Percentiles rank a stretch among this genome's conserved stretches.
These are phyloP conservation scores for Austroboletus festivus DNA, from an alignment of 768 basidiomycete genomes.

Conservation along the genomic window DNA sequence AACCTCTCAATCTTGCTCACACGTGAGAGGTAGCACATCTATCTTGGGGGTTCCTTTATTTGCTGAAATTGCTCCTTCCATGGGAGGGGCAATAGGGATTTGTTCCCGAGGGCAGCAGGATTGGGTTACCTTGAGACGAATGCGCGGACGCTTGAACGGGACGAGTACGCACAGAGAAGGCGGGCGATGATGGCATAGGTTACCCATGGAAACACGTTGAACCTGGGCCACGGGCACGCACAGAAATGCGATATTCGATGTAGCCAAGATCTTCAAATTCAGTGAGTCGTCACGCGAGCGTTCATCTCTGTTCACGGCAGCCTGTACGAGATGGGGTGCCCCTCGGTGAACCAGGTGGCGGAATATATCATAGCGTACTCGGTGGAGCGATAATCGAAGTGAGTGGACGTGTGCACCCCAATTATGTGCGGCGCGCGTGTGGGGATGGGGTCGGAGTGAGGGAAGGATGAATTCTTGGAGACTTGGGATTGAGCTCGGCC, in stretches of 20 bases:
- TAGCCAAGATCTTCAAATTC: slow-evolving; percentile 15
- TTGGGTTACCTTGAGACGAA: slow-evolving; percentile 24
- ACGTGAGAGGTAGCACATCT: slow-evolving; percentile 9
- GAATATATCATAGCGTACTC: slow-evolving; percentile 21
- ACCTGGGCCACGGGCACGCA: slow-evolving; percentile 31
- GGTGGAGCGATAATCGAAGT: slow-evolving; percentile 37
- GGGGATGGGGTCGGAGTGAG: slow-evolving; percentile 33
- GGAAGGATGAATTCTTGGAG: slow-evolving; percentile 42
- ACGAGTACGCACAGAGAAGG: slow-evolving; percentile 24
- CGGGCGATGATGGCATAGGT: slow-evolving; percentile 10
- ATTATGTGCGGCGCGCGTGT: slow-evolving; percentile 22
- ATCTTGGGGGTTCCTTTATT: slow-evolving; percentile 16
- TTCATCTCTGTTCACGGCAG: slow-evolving; percentile 1
- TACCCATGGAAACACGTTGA: slow-evolving; percentile 14
- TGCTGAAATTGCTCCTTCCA: slow-evolving; percentile 40
- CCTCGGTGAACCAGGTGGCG: slow-evolving; percentile 26
- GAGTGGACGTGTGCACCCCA: slow-evolving; percentile 31
- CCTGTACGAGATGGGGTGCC: slow-evolving; percentile 1
- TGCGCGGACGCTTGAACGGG: slow-evolving; percentile 6
- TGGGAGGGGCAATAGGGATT: slow-evolving; percentile 55
- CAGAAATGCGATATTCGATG: slow-evolving; percentile 29
- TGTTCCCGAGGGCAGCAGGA: slow-evolving; percentile 47
- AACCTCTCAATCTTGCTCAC: slow-evolving; percentile 14
- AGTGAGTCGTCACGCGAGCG: slow-evolving; percentile 31
- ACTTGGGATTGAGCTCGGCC: slow-evolving; percentile 30